phyloP scores from a whole-genome alignment of 306 rosid species.

The Leucaena leucocephala region DNA sequence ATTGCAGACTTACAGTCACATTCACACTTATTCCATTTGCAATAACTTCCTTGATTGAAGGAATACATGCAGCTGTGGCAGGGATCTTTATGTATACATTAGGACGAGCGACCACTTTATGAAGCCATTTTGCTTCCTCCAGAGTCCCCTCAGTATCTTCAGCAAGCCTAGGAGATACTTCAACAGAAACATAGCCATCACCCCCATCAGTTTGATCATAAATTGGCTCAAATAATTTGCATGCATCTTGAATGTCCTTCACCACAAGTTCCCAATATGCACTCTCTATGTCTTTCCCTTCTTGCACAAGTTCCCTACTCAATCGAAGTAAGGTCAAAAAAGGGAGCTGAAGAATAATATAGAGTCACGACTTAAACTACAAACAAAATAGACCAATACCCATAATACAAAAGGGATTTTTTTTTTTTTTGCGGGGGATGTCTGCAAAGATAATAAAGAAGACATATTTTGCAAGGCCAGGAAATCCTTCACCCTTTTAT shows the following conservation, averaged over 20 bases:
- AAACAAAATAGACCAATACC: not conserved
- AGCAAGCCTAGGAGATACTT: slow-evolving; percentile 94
- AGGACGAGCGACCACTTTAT: slow-evolving; percentile 76
- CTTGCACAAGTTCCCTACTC: slow-evolving; percentile 80
- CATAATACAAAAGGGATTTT: not conserved
- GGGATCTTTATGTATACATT: slow-evolving; percentile 97
- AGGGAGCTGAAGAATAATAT: slow-evolving; percentile 9
- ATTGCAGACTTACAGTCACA: slow-evolving; percentile 78
- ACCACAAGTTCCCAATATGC: slow-evolving; percentile 99
- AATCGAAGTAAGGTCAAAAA: slow-evolving; percentile 15
- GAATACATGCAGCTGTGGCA: slow-evolving; percentile 91
- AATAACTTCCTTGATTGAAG: slow-evolving; percentile 89
- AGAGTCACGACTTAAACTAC: not conserved
- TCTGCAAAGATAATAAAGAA: too few relatives aligned
- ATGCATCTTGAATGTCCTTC: slow-evolving; percentile 99
- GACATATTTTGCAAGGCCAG: too few relatives aligned
- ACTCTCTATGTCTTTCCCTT: slow-evolving; percentile 90
- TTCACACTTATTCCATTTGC: slow-evolving; percentile 95
- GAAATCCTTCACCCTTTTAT: too few relatives aligned
- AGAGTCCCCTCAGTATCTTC: slow-evolving; percentile 89
- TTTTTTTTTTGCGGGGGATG: not conserved
- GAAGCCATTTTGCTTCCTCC: slow-evolving; percentile 94
- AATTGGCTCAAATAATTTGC: slow-evolving; percentile 84
- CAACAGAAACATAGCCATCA: slow-evolving; percentile 99
- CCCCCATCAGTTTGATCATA: slow-evolving; percentile 89